These are phyloP conservation scores for Mycena haematopus DNA, from an alignment of 768 basidiomycete species.

Conservation along the genomic window DNA sequence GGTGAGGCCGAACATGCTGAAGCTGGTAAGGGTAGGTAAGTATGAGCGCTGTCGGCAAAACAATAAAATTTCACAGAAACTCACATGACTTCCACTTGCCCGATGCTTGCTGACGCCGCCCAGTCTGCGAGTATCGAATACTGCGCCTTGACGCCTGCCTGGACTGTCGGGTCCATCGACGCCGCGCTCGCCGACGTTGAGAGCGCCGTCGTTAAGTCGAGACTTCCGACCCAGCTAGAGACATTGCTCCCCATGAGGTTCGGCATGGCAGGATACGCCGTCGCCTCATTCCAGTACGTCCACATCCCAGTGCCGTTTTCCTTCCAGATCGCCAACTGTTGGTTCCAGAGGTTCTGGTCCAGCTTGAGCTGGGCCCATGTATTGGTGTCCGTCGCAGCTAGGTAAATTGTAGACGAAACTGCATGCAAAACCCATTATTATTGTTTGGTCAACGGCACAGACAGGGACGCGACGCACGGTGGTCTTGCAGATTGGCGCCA, in stretches of 20 bases:
- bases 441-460: not conserved
- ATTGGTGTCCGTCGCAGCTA: slow-evolving; percentile 24
- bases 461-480: slow-evolving; percentile 10
- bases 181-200: slow-evolving; percentile 17
- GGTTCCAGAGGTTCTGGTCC: slow-evolving; percentile 16
- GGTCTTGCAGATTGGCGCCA: slow-evolving; percentile 28
- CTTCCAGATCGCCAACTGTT: slow-evolving; percentile 27
- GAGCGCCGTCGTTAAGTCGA: slow-evolving; percentile 16
- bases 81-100: slow-evolving; percentile 30
- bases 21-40: slow-evolving; percentile 1
- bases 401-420: slow-evolving; percentile 12
- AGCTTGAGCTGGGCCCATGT: slow-evolving; percentile 27
- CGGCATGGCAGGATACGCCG: slow-evolving; percentile 23
- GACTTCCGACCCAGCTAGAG: slow-evolving; percentile 7
- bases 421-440: slow-evolving; percentile 1
- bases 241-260: slow-evolving; percentile 24
- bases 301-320: slow-evolving; percentile 29
- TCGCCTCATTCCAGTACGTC: slow-evolving; percentile 31
- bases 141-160: slow-evolving; percentile 29
- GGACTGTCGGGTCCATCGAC: slow-evolving; percentile 25
- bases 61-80: not conserved
- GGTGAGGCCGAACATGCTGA: slow-evolving; percentile 26
- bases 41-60: not conserved
- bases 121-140: slow-evolving; percentile 14
- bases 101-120: slow-evolving; percentile 22